Percentiles rank a stretch among this genome's conserved stretches.
Conservation (phyloP, 1,284 basidiomycete species). For the Taiwanofungus camphoratus region DNA sequence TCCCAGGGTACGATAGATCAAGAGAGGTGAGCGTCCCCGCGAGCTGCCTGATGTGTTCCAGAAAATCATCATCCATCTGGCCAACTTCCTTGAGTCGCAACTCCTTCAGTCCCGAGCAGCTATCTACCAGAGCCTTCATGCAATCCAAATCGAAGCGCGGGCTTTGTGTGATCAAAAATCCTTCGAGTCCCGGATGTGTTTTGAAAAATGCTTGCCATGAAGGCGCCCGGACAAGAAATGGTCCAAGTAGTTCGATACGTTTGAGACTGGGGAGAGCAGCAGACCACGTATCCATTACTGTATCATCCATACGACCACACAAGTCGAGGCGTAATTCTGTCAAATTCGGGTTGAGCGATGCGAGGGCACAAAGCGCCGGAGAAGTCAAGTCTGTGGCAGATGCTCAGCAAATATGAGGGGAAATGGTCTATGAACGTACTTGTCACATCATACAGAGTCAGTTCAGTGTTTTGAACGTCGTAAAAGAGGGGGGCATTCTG, state of each 20-base stretch:
- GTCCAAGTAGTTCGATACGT: slow-evolving; percentile 79
- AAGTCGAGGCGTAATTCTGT: slow-evolving; percentile 74
- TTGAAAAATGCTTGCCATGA: slow-evolving; percentile 79
- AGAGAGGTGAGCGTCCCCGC: slow-evolving; percentile 39
- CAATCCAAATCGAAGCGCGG: slow-evolving; percentile 83
- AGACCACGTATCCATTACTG: slow-evolving; percentile 62
- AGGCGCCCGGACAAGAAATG: slow-evolving; percentile 77
- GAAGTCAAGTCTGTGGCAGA: slow-evolving; percentile 55
- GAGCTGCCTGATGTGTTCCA: slow-evolving; percentile 47
- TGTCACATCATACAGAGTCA: slow-evolving; percentile 89
- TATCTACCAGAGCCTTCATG: slow-evolving; percentile 54
- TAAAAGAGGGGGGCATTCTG: slow-evolving; percentile 86
- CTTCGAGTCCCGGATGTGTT: slow-evolving; percentile 53
- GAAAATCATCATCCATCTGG: slow-evolving; percentile 59
- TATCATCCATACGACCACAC: slow-evolving; percentile 81
- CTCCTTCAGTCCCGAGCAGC: slow-evolving; percentile 59
- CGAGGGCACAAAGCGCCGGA: slow-evolving; percentile 61
- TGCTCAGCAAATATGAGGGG: background rate
- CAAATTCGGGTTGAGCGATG: slow-evolving; percentile 78
- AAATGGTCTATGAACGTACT: slow-evolving; percentile 46
- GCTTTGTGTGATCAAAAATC: slow-evolving; percentile 80
- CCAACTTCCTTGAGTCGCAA: slow-evolving; percentile 82
- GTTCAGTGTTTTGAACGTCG: slow-evolving; percentile 56
- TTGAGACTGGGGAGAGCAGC: slow-evolving; percentile 61
- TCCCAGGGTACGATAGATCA: slow-evolving; percentile 42